A percentile compares a stretch with the other conserved stretches of the same genome.
These are phyloP conservation scores for Trichoderma reesei DNA, from an alignment of 495 filamentous ascomycete genomes.

Conservation along the genomic window DNA sequence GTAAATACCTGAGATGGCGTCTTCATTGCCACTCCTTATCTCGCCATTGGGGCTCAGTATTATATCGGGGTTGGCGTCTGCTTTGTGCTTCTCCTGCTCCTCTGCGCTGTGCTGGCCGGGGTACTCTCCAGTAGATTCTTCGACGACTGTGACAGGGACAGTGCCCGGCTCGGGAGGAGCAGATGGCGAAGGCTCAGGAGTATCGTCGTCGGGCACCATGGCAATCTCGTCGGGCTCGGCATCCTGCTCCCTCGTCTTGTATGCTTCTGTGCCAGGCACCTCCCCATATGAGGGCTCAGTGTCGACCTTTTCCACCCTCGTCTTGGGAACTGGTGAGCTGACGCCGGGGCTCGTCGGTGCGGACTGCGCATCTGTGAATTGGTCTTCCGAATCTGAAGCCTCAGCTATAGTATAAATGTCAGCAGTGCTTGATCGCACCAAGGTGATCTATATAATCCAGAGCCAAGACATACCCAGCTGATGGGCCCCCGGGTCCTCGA, in stretches of 20 bases:
- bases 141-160: conserved; percentile 40
- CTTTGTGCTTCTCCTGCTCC: conserved; percentile 23
- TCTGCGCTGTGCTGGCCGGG: not conserved
- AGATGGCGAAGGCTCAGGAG: conserved; percentile 18
- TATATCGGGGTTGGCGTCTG: conserved; percentile 39
- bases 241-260: conserved; percentile 65
- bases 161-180: conserved; percentile 15
- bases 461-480: conserved; percentile 54
- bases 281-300: conserved; percentile 67
- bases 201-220: conserved; percentile 36
- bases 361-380: conserved; percentile 85
- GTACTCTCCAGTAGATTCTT: conserved; percentile 20
- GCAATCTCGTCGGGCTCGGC: conserved; percentile 68
- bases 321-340: conserved; percentile 60
- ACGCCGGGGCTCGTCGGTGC: conserved; percentile 46
- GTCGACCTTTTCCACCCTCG: conserved; percentile 69
- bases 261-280: conserved; percentile 73
- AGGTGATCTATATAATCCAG: not conserved
- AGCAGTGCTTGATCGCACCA: conserved; percentile 3
- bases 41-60: conserved; percentile 34
- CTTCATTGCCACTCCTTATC: conserved; percentile 11
- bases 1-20: not conserved
- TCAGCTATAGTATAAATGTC: conserved; percentile 25
- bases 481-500: conserved; percentile 71
- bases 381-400: conserved; percentile 69